A percentile compares a stretch with the other conserved stretches of the same genome.
phyloP scores from a whole-genome alignment of 805 yeast genomes.

The Phaffomyces antillensis region DNA sequence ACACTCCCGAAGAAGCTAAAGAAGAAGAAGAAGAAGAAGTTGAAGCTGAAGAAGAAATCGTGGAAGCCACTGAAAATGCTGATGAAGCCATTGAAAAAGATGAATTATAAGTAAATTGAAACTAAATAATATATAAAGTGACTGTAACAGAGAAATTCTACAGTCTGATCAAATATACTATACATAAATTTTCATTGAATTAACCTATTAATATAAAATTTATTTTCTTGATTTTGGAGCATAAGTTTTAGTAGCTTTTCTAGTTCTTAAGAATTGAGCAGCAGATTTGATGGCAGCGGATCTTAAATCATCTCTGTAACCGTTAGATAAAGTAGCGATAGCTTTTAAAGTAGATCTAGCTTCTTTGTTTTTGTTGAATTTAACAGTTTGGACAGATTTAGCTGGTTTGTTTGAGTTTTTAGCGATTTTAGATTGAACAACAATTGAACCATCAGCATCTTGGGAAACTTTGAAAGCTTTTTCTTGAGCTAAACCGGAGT shows the following conservation, averaged over 20 bases:
- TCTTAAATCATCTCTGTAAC: slow-evolving; percentile 43
- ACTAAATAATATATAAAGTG: neutral
- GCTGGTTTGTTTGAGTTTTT: slow-evolving; percentile 43
- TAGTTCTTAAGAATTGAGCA: slow-evolving; percentile 35
- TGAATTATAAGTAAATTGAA: neutral
- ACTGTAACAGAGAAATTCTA: neutral
- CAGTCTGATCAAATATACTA: slow-evolving; percentile 1
- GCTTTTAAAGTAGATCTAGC: slow-evolving; percentile 38
- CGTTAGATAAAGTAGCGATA: slow-evolving; percentile 35
- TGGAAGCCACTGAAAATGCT: neutral
- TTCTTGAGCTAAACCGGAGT: slow-evolving; percentile 42
- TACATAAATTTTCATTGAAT: slow-evolving; percentile 8
- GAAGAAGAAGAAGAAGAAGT: slow-evolving; percentile 1
- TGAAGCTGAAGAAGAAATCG: slow-evolving; percentile 1
- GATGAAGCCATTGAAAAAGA: neutral
- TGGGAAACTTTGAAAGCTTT: slow-evolving; percentile 41
- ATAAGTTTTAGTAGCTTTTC: slow-evolving; percentile 30
- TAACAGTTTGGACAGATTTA: slow-evolving; percentile 29
- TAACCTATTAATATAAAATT: slow-evolving; percentile 4
- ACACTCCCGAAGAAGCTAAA: slow-evolving; percentile 3
- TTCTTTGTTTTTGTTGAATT: slow-evolving; percentile 37
- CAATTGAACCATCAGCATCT: slow-evolving; percentile 30
- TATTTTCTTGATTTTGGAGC: slow-evolving; percentile 20
- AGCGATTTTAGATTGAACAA: slow-evolving; percentile 35
- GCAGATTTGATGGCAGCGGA: slow-evolving; percentile 43